Evolutionary conservation across 441 rosid genomes (phyloP).

Genomic region (Manihot esculenta): DNA sequence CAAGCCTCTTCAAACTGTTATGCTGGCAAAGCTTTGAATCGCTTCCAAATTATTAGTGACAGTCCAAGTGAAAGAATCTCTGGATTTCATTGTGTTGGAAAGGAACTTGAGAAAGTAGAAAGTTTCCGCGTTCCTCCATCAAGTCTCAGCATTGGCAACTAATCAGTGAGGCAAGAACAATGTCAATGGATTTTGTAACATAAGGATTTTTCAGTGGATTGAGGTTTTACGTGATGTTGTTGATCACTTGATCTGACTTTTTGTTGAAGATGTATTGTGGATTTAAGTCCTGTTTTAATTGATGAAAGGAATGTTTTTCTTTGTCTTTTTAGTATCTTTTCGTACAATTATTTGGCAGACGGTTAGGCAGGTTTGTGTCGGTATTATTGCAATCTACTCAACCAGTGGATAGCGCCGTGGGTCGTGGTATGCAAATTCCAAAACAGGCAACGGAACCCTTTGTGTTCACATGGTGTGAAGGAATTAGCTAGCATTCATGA

Average conservation of each 20-base stretch:
- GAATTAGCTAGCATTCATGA: too few relatives aligned
- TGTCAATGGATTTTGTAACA: background rate
- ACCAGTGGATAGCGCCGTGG: too few relatives aligned
- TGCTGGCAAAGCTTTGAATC: constrained; percentile 67
- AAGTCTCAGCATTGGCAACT: too few relatives aligned
- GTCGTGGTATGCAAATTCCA: too few relatives aligned
- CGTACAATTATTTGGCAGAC: too few relatives aligned
- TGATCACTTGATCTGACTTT: background rate
- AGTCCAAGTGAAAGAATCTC: constrained; percentile 18
- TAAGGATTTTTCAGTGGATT: background rate
- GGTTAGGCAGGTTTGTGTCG: too few relatives aligned
- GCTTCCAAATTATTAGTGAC: constrained; percentile 37
- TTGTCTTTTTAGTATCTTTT: background rate
- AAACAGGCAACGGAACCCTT: too few relatives aligned
- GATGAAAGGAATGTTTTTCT: background rate
- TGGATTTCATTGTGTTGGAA: background rate
- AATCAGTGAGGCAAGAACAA: background rate
- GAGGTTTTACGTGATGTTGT: background rate
- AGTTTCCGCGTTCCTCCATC: too few relatives aligned
- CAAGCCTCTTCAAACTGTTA: constrained; percentile 45
- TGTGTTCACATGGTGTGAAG: too few relatives aligned
- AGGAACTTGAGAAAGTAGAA: too few relatives aligned
- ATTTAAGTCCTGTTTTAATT: constrained; percentile 9
- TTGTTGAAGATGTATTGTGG: background rate
- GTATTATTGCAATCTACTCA: too few relatives aligned